phyloP scores from a whole-genome alignment of 2,329 filamentous ascomycete genomes.

The Metarhizium humberi region DNA sequence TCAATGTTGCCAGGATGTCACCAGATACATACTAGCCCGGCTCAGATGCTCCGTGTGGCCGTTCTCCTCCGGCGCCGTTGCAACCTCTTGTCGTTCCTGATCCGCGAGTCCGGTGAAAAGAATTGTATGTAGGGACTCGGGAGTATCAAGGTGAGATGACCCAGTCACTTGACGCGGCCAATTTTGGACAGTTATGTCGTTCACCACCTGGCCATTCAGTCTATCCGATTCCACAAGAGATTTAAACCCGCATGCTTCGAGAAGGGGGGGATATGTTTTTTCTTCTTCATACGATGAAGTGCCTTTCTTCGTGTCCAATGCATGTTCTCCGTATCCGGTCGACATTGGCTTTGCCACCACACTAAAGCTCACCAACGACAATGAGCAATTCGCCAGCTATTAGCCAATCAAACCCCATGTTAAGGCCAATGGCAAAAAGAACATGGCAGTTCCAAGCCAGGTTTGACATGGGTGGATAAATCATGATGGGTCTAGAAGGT shows the following conservation, averaged over 20 bases:
- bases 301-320: no score
- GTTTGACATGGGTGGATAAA: background rate
- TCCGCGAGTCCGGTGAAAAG: background rate
- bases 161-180: no score
- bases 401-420: background rate
- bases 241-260: background rate
- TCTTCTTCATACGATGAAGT: background rate
- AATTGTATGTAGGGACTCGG: no score
- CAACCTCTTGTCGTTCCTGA: background rate
- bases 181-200: no score
- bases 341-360: background rate
- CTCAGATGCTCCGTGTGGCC: background rate
- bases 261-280: background rate
- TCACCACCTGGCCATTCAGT: no score
- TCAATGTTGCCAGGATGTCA: background rate
- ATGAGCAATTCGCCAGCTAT: background rate
- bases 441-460: background rate
- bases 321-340: no score
- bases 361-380: background rate
- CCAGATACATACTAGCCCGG: background rate
- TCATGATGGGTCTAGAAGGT: no score
- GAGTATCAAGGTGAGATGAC: no score
- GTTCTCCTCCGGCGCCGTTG: background rate
- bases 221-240: background rate
- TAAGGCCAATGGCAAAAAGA: background rate